Evolutionary conservation across 1,284 basidiomycete genomes (phyloP).

Genomic region (Ustilago lituana): DNA sequence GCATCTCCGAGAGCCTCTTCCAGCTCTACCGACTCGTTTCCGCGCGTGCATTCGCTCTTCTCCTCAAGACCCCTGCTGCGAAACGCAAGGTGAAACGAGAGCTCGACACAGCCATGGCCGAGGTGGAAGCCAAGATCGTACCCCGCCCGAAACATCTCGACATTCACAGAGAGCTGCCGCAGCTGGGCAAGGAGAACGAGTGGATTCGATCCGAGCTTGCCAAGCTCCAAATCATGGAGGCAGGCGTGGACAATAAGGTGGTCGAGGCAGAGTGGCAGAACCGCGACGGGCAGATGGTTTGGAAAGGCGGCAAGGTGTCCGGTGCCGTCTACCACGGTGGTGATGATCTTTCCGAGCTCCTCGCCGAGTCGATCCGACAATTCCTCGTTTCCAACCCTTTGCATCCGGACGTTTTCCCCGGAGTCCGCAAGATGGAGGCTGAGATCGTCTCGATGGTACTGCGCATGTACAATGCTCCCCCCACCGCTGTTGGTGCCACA

Average conservation of each 20-base stretch:
- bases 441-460: slow-evolving; percentile 95
- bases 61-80: slow-evolving; percentile 60
- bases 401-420: slow-evolving; percentile 94
- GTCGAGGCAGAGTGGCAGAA: slow-evolving; percentile 38
- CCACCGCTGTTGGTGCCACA: slow-evolving; percentile 81
- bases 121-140: slow-evolving; percentile 62
- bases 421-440: slow-evolving; percentile 95
- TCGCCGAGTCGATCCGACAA: slow-evolving; percentile 54
- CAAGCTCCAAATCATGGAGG: slow-evolving; percentile 58
- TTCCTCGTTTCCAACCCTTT: slow-evolving; percentile 79
- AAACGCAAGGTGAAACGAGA: slow-evolving; percentile 58
- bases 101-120: slow-evolving; percentile 54
- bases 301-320: slow-evolving; percentile 63
- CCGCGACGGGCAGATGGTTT: slow-evolving; percentile 56
- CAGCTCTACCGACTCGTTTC: slow-evolving; percentile 55
- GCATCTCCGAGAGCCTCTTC: slow-evolving; percentile 49
- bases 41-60: slow-evolving; percentile 37
- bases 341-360: slow-evolving; percentile 55
- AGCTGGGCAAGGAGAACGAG: slow-evolving; percentile 51
- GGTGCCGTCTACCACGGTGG: slow-evolving; percentile 68
- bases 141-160: slow-evolving; percentile 46
- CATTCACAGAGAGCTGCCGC: slow-evolving; percentile 48
- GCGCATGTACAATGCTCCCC: slow-evolving; percentile 78
- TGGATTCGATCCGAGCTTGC: slow-evolving; percentile 58
- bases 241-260: slow-evolving; percentile 33